phyloP scores from a whole-genome alignment of 129 eudicot genomes.

The Arctium lappa region DNA sequence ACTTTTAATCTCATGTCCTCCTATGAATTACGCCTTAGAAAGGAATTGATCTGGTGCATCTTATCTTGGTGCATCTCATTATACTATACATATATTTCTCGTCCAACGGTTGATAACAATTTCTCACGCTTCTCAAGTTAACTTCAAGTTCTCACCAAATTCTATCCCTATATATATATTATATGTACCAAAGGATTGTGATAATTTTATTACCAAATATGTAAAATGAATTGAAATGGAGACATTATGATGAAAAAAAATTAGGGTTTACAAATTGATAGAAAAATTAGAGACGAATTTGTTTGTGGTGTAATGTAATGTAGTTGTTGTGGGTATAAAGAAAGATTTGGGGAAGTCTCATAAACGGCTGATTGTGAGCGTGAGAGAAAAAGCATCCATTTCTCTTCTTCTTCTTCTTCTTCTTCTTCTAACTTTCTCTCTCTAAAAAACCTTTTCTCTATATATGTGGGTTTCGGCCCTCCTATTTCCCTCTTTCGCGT shows the following conservation, averaged over 20 bases:
- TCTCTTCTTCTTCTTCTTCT: conserved; percentile 1
- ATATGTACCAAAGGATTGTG: too few species aligned
- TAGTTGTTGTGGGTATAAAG: neutral
- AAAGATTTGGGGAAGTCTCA: conserved; percentile 15
- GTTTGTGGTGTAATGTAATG: neutral
- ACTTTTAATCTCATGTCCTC: too few species aligned
- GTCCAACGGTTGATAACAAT: too few species aligned
- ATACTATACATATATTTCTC: too few species aligned
- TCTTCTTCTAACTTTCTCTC: conserved; percentile 6
- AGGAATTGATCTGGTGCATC: too few species aligned
- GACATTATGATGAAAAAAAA: neutral
- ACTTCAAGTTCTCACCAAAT: too few species aligned
- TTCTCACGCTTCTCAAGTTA: too few species aligned
- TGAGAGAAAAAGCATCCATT: conserved; percentile 11
- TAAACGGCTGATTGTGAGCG: conserved; percentile 22
- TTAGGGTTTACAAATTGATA: neutral
- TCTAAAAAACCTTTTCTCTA: conserved; percentile 18
- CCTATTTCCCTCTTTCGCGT: conserved; percentile 37
- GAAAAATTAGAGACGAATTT: neutral
- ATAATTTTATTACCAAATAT: neutral
- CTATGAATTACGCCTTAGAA: too few species aligned
- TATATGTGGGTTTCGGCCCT: conserved; percentile 37
- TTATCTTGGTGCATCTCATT: too few species aligned
- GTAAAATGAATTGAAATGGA: neutral
- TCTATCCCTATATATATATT: too few species aligned